These are phyloP conservation scores for Nelumbo lutea DNA, from an alignment of 164 flowering plant species.

Conservation along the genomic window DNA sequence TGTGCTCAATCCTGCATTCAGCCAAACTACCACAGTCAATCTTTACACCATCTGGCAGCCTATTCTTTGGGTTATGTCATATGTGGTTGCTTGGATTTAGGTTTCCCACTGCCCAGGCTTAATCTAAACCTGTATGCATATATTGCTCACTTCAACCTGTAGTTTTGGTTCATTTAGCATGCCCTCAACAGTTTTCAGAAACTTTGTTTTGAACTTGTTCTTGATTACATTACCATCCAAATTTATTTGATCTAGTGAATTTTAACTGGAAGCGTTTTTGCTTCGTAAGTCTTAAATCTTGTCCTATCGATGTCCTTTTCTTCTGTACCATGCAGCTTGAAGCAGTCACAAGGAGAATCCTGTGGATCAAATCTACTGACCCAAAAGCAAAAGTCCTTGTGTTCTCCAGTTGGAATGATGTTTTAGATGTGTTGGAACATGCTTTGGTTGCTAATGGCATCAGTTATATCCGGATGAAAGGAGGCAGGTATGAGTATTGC, in stretches of 20 bases:
- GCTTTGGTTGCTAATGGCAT: slow-evolving; percentile 62
- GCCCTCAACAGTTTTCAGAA: too few relatives aligned
- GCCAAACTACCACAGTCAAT: too few relatives aligned
- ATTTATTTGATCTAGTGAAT: not conserved
- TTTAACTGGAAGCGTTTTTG: not conserved
- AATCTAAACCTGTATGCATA: too few relatives aligned
- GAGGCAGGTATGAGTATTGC: slow-evolving; percentile 66
- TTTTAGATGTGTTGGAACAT: slow-evolving; percentile 87
- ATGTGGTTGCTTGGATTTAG: too few relatives aligned
- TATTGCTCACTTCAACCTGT: too few relatives aligned
- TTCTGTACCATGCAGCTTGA: slow-evolving; percentile 48
- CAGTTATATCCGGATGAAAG: slow-evolving; percentile 75
- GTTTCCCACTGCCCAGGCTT: too few relatives aligned
- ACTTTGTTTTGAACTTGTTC: not conserved
- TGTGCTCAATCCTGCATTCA: too few relatives aligned
- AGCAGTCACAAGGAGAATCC: slow-evolving; percentile 80
- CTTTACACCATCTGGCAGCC: too few relatives aligned
- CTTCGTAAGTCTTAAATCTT: not conserved
- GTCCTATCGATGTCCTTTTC: not conserved
- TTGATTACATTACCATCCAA: not conserved
- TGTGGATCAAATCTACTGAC: slow-evolving; percentile 66
- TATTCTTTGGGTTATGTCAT: too few relatives aligned
- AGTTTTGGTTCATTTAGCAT: too few relatives aligned
- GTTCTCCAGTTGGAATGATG: slow-evolving; percentile 97
- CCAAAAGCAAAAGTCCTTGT: slow-evolving; percentile 78